Evolutionary conservation across 2,329 filamentous ascomycete species (phyloP).

Genomic region (Hypoxylon sp.): DNA sequence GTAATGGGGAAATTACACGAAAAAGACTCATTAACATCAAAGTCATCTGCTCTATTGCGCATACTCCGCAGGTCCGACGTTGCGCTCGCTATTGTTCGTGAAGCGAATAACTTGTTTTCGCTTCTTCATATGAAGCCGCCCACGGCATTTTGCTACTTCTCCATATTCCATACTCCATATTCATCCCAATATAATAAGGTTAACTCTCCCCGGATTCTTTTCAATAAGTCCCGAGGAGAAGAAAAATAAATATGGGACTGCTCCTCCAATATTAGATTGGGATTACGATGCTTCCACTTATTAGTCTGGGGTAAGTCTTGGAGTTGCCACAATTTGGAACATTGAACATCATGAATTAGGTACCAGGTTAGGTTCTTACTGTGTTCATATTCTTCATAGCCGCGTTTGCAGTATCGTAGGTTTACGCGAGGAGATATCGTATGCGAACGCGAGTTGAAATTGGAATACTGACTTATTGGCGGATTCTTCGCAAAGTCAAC

Average conservation of each 20-base stretch:
- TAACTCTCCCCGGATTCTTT: conserved; percentile 33
- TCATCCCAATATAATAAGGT: conserved; percentile 26
- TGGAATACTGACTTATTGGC: conserved; percentile 9
- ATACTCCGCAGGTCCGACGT: conserved; percentile 36
- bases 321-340: conserved; percentile 20
- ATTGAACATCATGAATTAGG: not conserved
- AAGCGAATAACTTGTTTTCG: conserved; percentile 1
- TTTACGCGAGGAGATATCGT: not conserved
- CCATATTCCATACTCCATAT: not conserved
- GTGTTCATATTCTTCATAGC: conserved; percentile 12
- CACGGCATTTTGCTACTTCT: conserved; percentile 17
- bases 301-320: conserved; percentile 29
- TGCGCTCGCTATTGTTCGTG: conserved; percentile 21
- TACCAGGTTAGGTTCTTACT: not conserved
- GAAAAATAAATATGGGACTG: conserved; percentile 10
- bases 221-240: conserved; percentile 34
- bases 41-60: conserved; percentile 16
- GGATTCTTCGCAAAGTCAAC: conserved; percentile 10
- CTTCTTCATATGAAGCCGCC: conserved; percentile 27
- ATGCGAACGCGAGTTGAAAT: conserved; percentile 5
- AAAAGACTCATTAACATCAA: not conserved
- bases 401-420: conserved; percentile 17
- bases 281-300: conserved; percentile 25
- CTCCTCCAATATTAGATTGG: conserved; percentile 39
- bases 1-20: conserved; percentile 5